Conservation (phyloP, 2,329 filamentous ascomycete genomes). For the Aspergillus brunneoviolaceus region DNA sequence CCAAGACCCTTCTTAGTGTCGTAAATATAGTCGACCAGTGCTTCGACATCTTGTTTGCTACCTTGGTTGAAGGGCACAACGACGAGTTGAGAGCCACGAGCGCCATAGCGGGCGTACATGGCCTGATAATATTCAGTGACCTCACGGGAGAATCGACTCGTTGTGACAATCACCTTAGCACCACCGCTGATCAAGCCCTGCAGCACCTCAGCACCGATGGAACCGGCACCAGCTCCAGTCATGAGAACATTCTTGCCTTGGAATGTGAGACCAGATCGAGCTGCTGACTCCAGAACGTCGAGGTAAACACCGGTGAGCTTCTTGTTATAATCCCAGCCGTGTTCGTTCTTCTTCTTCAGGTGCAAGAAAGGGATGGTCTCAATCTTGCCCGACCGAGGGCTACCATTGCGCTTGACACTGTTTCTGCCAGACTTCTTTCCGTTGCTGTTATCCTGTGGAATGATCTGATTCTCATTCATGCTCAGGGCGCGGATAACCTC, state of each 20-base stretch:
- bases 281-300: constrained; percentile 85
- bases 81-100: constrained; percentile 90
- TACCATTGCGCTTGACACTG: constrained; percentile 49
- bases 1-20: constrained; percentile 93
- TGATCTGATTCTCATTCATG: constrained; percentile 98
- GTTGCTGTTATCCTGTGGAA: constrained; percentile 76
- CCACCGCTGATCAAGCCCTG: constrained; percentile 95
- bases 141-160: constrained; percentile 91
- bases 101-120: constrained; percentile 94
- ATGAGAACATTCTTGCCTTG: constrained; percentile 94
- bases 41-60: constrained; percentile 96
- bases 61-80: constrained; percentile 99
- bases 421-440: constrained; percentile 57
- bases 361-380: constrained; percentile 98
- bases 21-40: constrained; percentile 93
- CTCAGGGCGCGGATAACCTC: constrained; percentile 90
- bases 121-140: constrained; percentile 99
- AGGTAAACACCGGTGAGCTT: constrained; percentile 92
- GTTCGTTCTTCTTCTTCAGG: constrained; percentile 92
- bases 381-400: constrained; percentile 77
- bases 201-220: constrained; percentile 94
- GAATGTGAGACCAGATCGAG: constrained; percentile 84
- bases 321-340: constrained; percentile 99
- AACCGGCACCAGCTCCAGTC: constrained; percentile 96
- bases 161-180: constrained; percentile 95